A percentile compares a stretch with the other conserved stretches of the same genome.
Evolutionary conservation across 208 protist genomes (phyloP).

Genomic region (Herpetomonas samuelpessoai): DNA sequence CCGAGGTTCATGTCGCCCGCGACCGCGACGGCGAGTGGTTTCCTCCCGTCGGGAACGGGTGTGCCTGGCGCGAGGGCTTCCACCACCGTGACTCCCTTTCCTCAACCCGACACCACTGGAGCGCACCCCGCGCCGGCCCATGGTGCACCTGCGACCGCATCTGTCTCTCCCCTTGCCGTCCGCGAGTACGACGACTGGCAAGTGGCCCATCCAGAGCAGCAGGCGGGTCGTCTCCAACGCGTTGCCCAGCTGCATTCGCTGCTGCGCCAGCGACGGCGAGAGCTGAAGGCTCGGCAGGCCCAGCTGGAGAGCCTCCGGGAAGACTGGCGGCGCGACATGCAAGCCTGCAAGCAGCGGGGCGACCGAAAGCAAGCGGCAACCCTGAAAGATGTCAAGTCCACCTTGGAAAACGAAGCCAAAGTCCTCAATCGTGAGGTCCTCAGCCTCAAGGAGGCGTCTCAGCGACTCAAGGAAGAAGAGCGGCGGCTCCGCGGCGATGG

Average conservation of each 20-base stretch:
- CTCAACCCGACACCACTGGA: too few species aligned
- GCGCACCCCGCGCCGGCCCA: too few species aligned
- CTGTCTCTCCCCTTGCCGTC: too few species aligned
- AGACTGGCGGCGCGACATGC: constrained; percentile 65
- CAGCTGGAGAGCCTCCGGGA: constrained; percentile 38
- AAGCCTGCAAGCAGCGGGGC: constrained; percentile 19
- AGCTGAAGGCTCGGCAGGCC: constrained; percentile 20
- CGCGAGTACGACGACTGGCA: too few species aligned
- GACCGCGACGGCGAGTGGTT: too few species aligned
- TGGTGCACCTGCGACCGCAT: too few species aligned
- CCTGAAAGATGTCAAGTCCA: constrained; percentile 40
- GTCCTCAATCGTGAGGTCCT: constrained; percentile 57
- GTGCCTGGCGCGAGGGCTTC: too few species aligned
- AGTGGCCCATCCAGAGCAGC: too few species aligned
- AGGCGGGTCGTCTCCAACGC: too few species aligned
- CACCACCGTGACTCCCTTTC: too few species aligned
- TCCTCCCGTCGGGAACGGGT: too few species aligned
- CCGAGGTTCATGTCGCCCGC: too few species aligned
- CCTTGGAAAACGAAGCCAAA: constrained; percentile 51
- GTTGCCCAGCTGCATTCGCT: constrained; percentile 14
- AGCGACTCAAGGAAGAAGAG: constrained; percentile 35
- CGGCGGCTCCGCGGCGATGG: constrained; percentile 10
- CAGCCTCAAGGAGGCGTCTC: constrained; percentile 30
- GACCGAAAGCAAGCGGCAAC: constrained; percentile 28
- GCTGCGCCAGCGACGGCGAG: constrained; percentile 23